These are phyloP conservation scores for Madurella mycetomatis DNA, from an alignment of 2,329 filamentous ascomycete species.

Conservation along the genomic window DNA sequence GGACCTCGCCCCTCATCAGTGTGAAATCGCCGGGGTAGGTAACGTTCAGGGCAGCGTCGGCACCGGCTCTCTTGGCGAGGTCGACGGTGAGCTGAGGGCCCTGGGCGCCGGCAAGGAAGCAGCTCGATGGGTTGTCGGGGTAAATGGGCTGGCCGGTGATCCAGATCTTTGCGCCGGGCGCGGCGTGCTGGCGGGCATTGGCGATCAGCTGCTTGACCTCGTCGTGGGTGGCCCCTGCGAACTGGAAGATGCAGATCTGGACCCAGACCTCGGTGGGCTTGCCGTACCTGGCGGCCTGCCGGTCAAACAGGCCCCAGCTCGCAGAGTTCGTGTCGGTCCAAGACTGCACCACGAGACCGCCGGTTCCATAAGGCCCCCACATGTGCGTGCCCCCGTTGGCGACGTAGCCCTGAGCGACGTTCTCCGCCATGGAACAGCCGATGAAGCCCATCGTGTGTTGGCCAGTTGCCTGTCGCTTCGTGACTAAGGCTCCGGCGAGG, in stretches of 20 bases:
- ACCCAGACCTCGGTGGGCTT: slow-evolving; percentile 15
- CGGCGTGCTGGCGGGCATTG: slow-evolving; percentile 29
- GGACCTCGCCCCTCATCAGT: slow-evolving; percentile 26
- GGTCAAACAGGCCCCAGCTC: slow-evolving; percentile 27
- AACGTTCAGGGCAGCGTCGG: slow-evolving; percentile 21
- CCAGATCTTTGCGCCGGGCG: slow-evolving; percentile 26
- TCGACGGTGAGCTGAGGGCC: slow-evolving; percentile 24
- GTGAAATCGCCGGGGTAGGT: slow-evolving; percentile 27
- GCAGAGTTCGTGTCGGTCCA: slow-evolving; percentile 28
- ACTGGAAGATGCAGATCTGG: slow-evolving; percentile 30
- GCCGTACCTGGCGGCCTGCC: slow-evolving; percentile 1
- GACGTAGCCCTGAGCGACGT: slow-evolving; percentile 30
- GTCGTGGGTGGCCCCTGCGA: slow-evolving; percentile 28
- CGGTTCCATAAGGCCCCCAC: slow-evolving; percentile 30
- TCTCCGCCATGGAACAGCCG: slow-evolving; percentile 31
- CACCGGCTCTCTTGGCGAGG: slow-evolving; percentile 26
- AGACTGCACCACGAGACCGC: slow-evolving; percentile 28
- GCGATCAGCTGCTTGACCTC: slow-evolving; percentile 30
- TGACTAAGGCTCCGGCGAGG: neutral
- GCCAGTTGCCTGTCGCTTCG: neutral
- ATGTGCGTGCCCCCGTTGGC: slow-evolving; percentile 25
- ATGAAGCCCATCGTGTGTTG: slow-evolving; percentile 29
- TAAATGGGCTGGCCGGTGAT: slow-evolving; percentile 32
- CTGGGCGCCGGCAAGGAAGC: slow-evolving; percentile 24
- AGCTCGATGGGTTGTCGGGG: slow-evolving; percentile 20